Percentiles rank a stretch among this genome's conserved stretches.
These are phyloP conservation scores for Puccinia triticina DNA, from an alignment of 1,284 basidiomycete genomes.

Conservation along the genomic window DNA sequence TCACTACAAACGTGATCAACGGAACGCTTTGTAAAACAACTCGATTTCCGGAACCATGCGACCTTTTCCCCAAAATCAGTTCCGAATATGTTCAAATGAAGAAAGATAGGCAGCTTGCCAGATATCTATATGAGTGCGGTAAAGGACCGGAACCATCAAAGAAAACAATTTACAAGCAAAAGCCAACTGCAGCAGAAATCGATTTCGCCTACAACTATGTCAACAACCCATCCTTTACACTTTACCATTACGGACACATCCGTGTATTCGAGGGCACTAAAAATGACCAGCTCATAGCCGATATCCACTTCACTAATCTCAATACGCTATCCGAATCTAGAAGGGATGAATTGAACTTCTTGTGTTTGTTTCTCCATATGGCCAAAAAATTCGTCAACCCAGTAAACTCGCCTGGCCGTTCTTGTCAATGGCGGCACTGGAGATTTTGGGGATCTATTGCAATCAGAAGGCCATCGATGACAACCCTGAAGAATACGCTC, in stretches of 20 bases:
- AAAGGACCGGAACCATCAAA: background rate
- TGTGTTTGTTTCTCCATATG: background rate
- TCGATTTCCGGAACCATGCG: background rate
- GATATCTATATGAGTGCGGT: background rate
- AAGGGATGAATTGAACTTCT: background rate
- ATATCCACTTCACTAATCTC: background rate
- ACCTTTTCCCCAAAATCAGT: background rate
- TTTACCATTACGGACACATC: background rate
- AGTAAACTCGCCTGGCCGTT: background rate
- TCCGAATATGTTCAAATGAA: background rate
- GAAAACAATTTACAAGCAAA: background rate
- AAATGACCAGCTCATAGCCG: background rate
- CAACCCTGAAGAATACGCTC: background rate
- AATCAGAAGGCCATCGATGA: background rate
- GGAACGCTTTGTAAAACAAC: background rate
- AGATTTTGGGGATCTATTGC: background rate
- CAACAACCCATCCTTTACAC: background rate
- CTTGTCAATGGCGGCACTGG: background rate
- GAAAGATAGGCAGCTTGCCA: background rate
- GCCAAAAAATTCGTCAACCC: background rate
- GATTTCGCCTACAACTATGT: background rate
- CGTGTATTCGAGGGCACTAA: background rate
- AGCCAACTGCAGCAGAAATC: background rate
- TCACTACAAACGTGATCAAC: background rate
- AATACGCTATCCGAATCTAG: no score